Evolutionary conservation across 2,329 filamentous ascomycete species (phyloP).

Genomic region (Diplodia scrobiculata): DNA sequence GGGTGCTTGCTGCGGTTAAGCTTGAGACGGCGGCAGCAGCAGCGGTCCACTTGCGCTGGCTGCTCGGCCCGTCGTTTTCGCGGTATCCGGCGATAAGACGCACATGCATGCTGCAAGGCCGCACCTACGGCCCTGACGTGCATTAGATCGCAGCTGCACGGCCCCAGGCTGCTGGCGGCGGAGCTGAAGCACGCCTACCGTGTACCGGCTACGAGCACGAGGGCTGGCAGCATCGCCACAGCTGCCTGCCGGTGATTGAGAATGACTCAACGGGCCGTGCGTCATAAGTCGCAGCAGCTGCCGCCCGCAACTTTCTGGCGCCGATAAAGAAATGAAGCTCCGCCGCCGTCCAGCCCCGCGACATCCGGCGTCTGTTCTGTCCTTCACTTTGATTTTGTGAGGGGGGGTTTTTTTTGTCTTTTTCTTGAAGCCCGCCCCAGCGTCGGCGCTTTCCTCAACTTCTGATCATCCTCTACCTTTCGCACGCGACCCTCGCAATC

Average conservation of each 20-base stretch:
- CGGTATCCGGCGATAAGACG: conserved; percentile 27
- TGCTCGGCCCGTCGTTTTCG: conserved; percentile 31
- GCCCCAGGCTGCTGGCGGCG: not conserved
- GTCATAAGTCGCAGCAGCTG: conserved; percentile 14
- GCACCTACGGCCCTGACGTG: no score
- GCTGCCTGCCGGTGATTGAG: not conserved
- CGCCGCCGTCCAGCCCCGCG: not conserved
- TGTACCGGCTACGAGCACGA: no score
- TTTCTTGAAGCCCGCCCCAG: conserved; percentile 35
- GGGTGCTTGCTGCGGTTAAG: conserved; percentile 29
- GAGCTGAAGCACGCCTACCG: not conserved
- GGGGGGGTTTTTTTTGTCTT: conserved; percentile 36
- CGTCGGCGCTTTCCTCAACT: conserved; percentile 1
- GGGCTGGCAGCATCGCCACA: not conserved
- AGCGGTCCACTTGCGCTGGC: conserved; percentile 30
- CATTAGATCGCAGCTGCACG: not conserved
- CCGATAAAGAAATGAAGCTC: not conserved
- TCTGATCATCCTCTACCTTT: not conserved
- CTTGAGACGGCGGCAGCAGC: conserved; percentile 26
- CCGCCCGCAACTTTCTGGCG: conserved; percentile 13
- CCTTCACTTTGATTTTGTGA: conserved; percentile 34
- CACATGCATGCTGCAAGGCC: no score
- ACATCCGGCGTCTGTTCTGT: conserved; percentile 19
- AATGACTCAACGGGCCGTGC: conserved; percentile 23
- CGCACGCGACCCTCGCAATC: not conserved